Evolutionary conservation across 345 rosid genomes (phyloP).

Genomic region (Citrus maxima): DNA sequence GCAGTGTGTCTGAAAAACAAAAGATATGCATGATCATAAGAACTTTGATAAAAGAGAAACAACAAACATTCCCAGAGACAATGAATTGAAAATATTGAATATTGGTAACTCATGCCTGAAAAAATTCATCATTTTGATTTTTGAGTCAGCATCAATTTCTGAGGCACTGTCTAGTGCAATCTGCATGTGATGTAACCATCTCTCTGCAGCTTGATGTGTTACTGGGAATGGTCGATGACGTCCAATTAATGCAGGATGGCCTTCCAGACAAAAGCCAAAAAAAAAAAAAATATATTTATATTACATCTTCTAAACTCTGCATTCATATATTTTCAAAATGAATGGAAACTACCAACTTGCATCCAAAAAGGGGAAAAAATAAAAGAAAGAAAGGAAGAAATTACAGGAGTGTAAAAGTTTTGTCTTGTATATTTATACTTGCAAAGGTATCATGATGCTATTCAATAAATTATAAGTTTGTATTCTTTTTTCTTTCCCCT

Average conservation of each 20-base stretch:
- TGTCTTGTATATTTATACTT: background rate
- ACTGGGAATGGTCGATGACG: conserved; percentile 92
- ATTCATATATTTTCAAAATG: background rate
- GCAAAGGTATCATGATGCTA: background rate
- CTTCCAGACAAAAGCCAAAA: conserved; percentile 26
- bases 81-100: background rate
- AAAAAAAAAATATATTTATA: background rate
- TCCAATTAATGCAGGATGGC: conserved; percentile 83
- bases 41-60: background rate
- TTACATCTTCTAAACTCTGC: background rate
- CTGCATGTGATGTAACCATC: conserved; percentile 90
- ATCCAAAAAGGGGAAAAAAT: background rate
- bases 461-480: background rate
- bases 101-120: conserved; percentile 47
- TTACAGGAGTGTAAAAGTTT: background rate
- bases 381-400: background rate
- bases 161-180: conserved; percentile 58
- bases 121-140: conserved; percentile 74
- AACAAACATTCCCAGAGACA: background rate
- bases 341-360: background rate
- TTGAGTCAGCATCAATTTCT: conserved; percentile 69
- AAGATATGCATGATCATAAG: background rate
- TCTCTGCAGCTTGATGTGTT: conserved; percentile 75
- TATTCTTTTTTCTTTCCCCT: too few relatives aligned
- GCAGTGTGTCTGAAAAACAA: conserved; percentile 71